Conservation (phyloP, 257 asterid species). For the Hygrophila difformis region DNA sequence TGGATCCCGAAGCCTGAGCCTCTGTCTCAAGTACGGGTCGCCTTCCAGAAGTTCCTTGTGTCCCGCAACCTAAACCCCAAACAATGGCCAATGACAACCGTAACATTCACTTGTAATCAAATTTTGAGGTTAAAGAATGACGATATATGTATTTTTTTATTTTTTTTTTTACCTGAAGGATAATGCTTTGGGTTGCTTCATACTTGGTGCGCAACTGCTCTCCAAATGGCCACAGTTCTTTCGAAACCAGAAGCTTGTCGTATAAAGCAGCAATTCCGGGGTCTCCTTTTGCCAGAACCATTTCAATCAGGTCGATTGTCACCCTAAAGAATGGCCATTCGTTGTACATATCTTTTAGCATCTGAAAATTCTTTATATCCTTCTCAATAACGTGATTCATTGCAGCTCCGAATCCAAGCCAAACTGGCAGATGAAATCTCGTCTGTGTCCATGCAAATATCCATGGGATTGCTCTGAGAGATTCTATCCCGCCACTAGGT, state of each 20-base stretch:
- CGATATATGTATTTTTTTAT: no score
- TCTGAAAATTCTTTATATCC: slow-evolving; percentile 56
- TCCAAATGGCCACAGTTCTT: slow-evolving; percentile 64
- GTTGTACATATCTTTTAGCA: slow-evolving; percentile 81
- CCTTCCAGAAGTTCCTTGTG: slow-evolving; percentile 84
- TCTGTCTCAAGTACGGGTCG: slow-evolving; percentile 91
- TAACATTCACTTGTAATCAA: not conserved
- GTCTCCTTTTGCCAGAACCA: slow-evolving; percentile 94
- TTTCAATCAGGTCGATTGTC: slow-evolving; percentile 82
- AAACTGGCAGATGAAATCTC: slow-evolving; percentile 89
- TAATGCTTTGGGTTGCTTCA: slow-evolving; percentile 45
- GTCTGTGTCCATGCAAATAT: slow-evolving; percentile 99
- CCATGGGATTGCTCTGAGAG: slow-evolving; percentile 94
- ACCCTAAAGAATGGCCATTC: slow-evolving; percentile 97
- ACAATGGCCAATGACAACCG: no score
- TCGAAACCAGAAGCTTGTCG: slow-evolving; percentile 64
- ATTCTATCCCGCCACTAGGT: slow-evolving; percentile 93
- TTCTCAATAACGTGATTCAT: slow-evolving; percentile 45
- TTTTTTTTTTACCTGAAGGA: slow-evolving; percentile 75
- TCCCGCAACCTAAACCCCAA: slow-evolving; percentile 83
- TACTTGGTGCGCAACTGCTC: slow-evolving; percentile 55
- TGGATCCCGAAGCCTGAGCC: slow-evolving; percentile 81
- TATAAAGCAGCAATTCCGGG: slow-evolving; percentile 75
- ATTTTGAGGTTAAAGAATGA: not conserved
- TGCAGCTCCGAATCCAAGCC: slow-evolving; percentile 93